Evolutionary conservation across 805 yeast genomes (phyloP).

Genomic region (Candida corydali): DNA sequence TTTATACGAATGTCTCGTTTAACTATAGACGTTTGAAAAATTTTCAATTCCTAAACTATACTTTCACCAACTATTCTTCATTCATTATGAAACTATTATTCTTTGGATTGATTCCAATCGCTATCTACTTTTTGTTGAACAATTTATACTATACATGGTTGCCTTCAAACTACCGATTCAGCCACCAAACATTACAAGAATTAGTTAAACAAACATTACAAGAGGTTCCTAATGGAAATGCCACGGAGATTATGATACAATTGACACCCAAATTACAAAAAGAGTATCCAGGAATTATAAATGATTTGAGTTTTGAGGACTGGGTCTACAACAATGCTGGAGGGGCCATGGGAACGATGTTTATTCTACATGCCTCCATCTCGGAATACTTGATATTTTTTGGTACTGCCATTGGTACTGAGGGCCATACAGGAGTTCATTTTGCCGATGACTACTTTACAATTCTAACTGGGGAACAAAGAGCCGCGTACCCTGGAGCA

Average conservation of each 20-base stretch:
- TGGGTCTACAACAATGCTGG: conserved; percentile 99
- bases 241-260: conserved; percentile 59
- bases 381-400: conserved; percentile 90
- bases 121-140: conserved; percentile 26
- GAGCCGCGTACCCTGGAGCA: conserved; percentile 65
- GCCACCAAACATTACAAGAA: conserved; percentile 53
- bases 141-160: conserved; percentile 51
- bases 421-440: conserved; percentile 94
- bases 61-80: background rate
- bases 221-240: conserved; percentile 52
- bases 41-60: conserved; percentile 1
- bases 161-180: conserved; percentile 69
- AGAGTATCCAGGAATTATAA: conserved; percentile 71
- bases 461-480: conserved; percentile 75
- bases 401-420: conserved; percentile 92
- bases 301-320: conserved; percentile 67
- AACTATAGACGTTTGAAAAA: background rate
- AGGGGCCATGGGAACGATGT: conserved; percentile 97
- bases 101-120: conserved; percentile 18
- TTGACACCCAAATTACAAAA: conserved; percentile 54
- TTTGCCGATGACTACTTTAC: conserved; percentile 98
- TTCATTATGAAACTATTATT: conserved; percentile 24
- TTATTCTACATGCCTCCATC: conserved; percentile 90
- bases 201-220: conserved; percentile 54
- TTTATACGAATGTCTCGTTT: conserved; percentile 4